Evolutionary conservation across 2,329 filamentous ascomycete genomes (phyloP), one percentile per base, ranked within the genome.

Genomic region (Drechslerella coelobrocha): DNA sequence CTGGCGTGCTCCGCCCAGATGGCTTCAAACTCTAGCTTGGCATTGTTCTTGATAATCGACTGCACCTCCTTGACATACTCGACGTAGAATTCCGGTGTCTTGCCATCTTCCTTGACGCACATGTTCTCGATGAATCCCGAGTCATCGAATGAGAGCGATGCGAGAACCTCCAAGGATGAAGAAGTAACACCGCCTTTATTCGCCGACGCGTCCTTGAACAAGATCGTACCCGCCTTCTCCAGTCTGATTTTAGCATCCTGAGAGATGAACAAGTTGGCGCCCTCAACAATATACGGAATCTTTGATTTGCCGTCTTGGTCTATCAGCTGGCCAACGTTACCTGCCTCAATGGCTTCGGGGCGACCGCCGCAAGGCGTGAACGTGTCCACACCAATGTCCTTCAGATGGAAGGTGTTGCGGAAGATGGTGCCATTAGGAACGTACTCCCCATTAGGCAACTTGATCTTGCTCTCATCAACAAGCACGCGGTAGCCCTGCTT

Each of bases 161-260:
- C 94, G 23, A 99, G 86, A 4, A 99, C 94, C 78, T 99, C 94
- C 29, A 97, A 87, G 0, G 94, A 97, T 0, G 94, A 97, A 0
- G 92, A 97, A 0, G 94, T 99, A 48, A 99, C 94, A 79, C 94
- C 94, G 74, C 94, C 94, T 84, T 99, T 99, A 85, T 99, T 99
- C 62, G 93, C 92, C 37, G 91, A 96, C 3, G 94, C 94, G 79
- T 99, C 94, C 82, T 99, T 99, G 88, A 92, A 97, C 41, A 99
- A 81, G 76, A 97, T 87, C 78, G 91, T 95, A 69, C 94, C 94
- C n/a, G 93, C 92, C 76, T 91, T 89, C 81, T 99, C 94, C 12
- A 99, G 86, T 23, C 92, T 90, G 61, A 97, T 85, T 83, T 97
- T 97, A 76, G 93, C 93, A 77, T 99, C 94, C 80, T 99, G 94